Base-by-base conservation (phyloP, 2,329 filamentous ascomycete species). In the Pseudogymnoascus sp. region DNA sequence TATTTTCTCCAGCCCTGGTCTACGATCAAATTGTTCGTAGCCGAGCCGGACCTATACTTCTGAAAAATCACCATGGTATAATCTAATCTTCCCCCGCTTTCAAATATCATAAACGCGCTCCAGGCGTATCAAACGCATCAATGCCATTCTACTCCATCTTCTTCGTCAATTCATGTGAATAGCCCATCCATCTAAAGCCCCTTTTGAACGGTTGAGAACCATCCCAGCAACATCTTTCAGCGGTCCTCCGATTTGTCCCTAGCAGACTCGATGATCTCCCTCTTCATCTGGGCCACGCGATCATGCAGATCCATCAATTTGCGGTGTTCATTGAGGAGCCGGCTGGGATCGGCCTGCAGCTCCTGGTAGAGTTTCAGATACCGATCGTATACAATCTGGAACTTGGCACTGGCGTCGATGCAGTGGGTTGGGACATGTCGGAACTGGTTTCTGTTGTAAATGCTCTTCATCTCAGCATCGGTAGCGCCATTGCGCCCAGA, bases 211-310 rank as follows among this genome's bases (percentile, higher is more conserved):
- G 37, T 5, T 7, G 37, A 16, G 12, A 24, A 4, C 41, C n/a
- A 3, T 4, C n/a, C 3, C 41, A 50, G 12, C 28, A 19, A 16
- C 3, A 28, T 14, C 24, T 3, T 6, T 33, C 16, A 56, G 4
- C 46, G 46, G 19, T 56, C 46, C 11, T 60, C 59, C 16, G 33
- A 41, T 11, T 41, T 41, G 24, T 60, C 46, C 46, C 46, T 56
- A 5, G 46, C 46, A 11, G 46, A 56, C 26, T 56, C 67, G 35
- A 66, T 59, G 50, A 88, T 87, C 64, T 84, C 79, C 66, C 72
- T 76, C 77, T 88, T 88, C 80, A 87, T 80, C n/a, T 67, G 67
- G 66, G 80, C 76, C 59, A 88, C 74, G 35, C 79, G 76, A 28
- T 78, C 74, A 63, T 82, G 80, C 83, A 87, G 83, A 12, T 81